Conservation (phyloP, 805 yeast genomes). For the Saccharomycopsis capsularis region DNA sequence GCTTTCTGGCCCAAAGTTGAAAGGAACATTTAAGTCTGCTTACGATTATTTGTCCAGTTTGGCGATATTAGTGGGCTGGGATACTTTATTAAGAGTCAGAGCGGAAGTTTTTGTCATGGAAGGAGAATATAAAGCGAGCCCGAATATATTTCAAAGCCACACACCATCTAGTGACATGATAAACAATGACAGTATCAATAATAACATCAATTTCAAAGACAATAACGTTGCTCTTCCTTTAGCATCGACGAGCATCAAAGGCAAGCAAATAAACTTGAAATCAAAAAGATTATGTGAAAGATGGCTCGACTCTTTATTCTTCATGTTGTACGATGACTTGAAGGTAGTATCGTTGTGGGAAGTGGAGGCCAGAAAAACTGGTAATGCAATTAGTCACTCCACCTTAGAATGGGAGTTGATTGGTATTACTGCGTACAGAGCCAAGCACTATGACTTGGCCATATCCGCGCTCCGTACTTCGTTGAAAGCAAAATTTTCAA, state of each 20-base stretch:
- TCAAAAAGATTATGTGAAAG: slow-evolving; percentile 60
- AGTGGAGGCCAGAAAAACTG: slow-evolving; percentile 24
- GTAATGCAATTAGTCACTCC: slow-evolving; percentile 38
- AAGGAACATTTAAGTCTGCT: slow-evolving; percentile 50
- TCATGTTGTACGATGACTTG: slow-evolving; percentile 31
- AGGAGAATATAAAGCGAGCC: slow-evolving; percentile 42
- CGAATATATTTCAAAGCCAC: too few species aligned
- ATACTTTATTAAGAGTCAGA: slow-evolving; percentile 56
- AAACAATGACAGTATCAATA: slow-evolving; percentile 2
- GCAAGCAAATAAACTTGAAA: slow-evolving; percentile 24
- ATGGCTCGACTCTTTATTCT: slow-evolving; percentile 55
- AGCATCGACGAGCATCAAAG: slow-evolving; percentile 1
- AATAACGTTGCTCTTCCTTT: neutral
- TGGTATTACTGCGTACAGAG: slow-evolving; percentile 47
- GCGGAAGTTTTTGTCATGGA: slow-evolving; percentile 77
- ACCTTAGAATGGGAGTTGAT: slow-evolving; percentile 71
- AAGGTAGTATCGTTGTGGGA: slow-evolving; percentile 28
- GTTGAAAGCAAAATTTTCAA: slow-evolving; percentile 52
- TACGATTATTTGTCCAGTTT: slow-evolving; percentile 68
- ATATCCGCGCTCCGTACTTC: slow-evolving; percentile 50
- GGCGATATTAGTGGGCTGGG: slow-evolving; percentile 76
- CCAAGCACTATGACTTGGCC: slow-evolving; percentile 41
- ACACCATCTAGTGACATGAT: neutral
- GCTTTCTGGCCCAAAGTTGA: slow-evolving; percentile 44
- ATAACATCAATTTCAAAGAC: slow-evolving; percentile 8